Evolutionary conservation across 2,329 filamentous ascomycete genomes (phyloP), one percentile per base, ranked within the genome.

Genomic region (Nothopassalora personata): DNA sequence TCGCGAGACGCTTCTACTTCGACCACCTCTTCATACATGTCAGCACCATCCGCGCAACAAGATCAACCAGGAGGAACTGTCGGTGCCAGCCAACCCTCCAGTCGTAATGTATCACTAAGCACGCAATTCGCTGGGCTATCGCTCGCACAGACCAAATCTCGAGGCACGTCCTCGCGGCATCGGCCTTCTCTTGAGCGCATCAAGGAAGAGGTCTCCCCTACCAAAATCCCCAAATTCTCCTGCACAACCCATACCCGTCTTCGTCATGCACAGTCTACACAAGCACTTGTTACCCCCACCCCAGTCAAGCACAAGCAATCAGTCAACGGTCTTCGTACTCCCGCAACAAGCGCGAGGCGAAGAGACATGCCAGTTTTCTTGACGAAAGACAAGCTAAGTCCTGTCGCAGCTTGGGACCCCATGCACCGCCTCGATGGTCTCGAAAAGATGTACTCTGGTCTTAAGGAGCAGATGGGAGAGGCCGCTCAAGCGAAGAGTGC

Each of bases 361-460:
- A 64, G 80, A 60, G 62, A 61, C 30, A 93, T 69, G 87, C 82
- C 65, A 88, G 86, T 77, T 77, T 86, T 80, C 90, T 91, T 86
- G 87, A 90, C 81, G 58, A 72, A 72, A 70, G 70, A 72, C 47
- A 68, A 64, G 68, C 70, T 72, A 67, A 76, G 83, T 65, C 81
- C 78, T 75, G 71, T 73, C 72, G 78, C 64, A 68, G 88, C 83
- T 69, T 93, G 88, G 82, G 91, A 97, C 72, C 85, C 91, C 65
- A 87, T 91, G 67, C 84, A 84, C 61, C 85, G 87, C 64, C 82
- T 97, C 66, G 86, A 86, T 63, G 83, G 86, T 60, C 87, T 97
- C 76, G 90, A 96, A 68, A 79, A 80, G 18, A 81, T 93, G 68
- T 91, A 91, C 70, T 81, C 83, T 51, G 79, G 82, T 60, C 80